phyloP scores from a whole-genome alignment of 2,329 filamentous ascomycete species.

The Alternaria consortialis region DNA sequence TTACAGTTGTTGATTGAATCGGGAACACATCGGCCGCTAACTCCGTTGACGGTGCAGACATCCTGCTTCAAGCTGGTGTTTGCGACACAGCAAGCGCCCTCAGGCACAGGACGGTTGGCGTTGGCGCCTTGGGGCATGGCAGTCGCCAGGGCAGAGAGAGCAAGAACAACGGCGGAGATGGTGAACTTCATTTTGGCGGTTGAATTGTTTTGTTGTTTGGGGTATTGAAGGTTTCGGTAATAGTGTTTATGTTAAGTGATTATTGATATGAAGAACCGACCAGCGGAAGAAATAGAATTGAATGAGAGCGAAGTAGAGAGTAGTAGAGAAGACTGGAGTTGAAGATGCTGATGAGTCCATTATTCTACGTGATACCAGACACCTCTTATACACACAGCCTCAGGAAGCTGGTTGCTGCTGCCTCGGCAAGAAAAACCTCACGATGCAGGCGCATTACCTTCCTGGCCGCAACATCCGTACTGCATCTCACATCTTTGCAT shows the following conservation, averaged over 20 bases:
- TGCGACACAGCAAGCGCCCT: slow-evolving; percentile 35
- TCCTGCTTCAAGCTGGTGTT: slow-evolving; percentile 44
- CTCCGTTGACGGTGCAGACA: slow-evolving; percentile 41
- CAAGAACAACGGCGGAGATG: slow-evolving; percentile 26
- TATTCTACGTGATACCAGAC: neutral
- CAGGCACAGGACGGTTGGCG: slow-evolving; percentile 35
- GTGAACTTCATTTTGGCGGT: slow-evolving; percentile 36
- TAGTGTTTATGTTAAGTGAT: slow-evolving; percentile 4
- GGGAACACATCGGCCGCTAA: slow-evolving; percentile 39
- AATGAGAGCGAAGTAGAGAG: neutral
- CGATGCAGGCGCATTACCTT: slow-evolving; percentile 9
- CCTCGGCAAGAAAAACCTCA: slow-evolving; percentile 1
- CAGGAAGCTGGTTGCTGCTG: neutral
- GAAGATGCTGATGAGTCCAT: slow-evolving; percentile 16
- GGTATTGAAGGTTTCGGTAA: neutral
- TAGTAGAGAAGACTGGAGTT: slow-evolving; percentile 7
- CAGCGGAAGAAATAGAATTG: slow-evolving; percentile 13
- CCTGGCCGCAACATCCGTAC: slow-evolving; percentile 4
- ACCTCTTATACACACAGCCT: slow-evolving; percentile 11
- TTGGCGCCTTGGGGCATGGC: slow-evolving; percentile 31
- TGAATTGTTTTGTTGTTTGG: neutral
- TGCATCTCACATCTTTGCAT: neutral
- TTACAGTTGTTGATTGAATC: slow-evolving; percentile 35
- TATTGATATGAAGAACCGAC: slow-evolving; percentile 19
- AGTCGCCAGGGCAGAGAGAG: slow-evolving; percentile 29